Evolutionary conservation across 495 filamentous ascomycete species (phyloP).

Genomic region (Lasiosphaeriaceae sp.): DNA sequence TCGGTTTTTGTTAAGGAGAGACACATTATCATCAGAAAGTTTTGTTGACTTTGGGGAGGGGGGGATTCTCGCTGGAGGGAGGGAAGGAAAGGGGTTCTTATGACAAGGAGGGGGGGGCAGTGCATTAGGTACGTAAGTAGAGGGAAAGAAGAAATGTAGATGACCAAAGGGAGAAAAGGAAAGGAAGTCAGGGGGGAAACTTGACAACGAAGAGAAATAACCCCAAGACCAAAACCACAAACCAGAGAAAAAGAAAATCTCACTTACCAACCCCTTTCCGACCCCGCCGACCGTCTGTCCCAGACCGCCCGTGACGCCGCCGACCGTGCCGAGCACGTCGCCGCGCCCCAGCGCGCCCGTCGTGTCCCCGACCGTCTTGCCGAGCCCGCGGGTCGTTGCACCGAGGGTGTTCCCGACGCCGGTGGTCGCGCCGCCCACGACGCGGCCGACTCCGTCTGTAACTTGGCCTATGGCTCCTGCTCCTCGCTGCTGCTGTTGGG

Average conservation of each 20-base stretch:
- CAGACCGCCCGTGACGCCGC: conserved; percentile 18
- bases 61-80: no score
- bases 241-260: not conserved
- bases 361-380: conserved; percentile 19
- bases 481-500: not conserved
- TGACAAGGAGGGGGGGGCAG: not conserved
- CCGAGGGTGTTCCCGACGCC: conserved; percentile 16
- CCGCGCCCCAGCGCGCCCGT: conserved; percentile 21
- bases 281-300: conserved; percentile 24
- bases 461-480: not conserved
- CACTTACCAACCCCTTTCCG: conserved; percentile 20
- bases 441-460: not conserved
- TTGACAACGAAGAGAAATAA: not conserved
- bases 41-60: not conserved
- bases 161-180: no score
- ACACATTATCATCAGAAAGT: not conserved
- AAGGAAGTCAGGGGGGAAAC: not conserved
- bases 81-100: no score
- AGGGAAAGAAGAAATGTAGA: no score
- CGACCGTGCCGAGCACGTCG: conserved; percentile 20
- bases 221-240: not conserved
- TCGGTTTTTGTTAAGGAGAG: not conserved
- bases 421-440: conserved; percentile 7
- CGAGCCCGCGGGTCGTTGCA: conserved; percentile 1
- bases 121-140: no score